phyloP scores from a whole-genome alignment of 345 rosid genomes.

The Euphorbia lathyris region DNA sequence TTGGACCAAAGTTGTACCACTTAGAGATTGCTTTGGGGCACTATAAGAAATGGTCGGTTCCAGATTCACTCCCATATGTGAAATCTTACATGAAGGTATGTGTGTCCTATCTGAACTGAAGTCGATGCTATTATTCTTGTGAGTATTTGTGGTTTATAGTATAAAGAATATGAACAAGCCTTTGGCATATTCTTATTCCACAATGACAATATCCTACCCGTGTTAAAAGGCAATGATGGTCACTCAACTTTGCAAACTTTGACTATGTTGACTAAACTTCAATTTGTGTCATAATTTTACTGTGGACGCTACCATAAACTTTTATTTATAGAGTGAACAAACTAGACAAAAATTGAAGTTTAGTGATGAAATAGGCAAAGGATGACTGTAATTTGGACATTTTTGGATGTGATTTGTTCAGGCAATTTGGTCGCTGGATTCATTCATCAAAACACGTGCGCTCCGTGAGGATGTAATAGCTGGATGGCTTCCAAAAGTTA shows the following conservation, averaged over 20 bases:
- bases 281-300: too few relatives aligned
- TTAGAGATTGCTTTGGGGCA: constrained; percentile 82
- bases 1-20: constrained; percentile 77
- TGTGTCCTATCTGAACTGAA: neutral
- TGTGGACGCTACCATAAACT: too few relatives aligned
- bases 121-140: neutral
- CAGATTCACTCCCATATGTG: constrained; percentile 63
- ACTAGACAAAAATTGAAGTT: too few relatives aligned
- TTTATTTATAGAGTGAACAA: too few relatives aligned
- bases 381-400: too few relatives aligned
- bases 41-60: constrained; percentile 81
- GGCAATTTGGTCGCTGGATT: constrained; percentile 73
- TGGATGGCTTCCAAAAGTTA: constrained; percentile 91
- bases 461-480: constrained; percentile 76
- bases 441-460: constrained; percentile 64
- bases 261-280: neutral
- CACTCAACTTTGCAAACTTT: neutral
- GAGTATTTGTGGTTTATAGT: neutral
- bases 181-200: neutral
- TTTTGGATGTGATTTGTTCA: too few relatives aligned
- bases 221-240: neutral
- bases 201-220: neutral
- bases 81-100: constrained; percentile 82
- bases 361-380: too few relatives aligned
- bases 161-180: neutral